Percentiles rank a stretch among this genome's conserved stretches.
Evolutionary conservation across 2,329 filamentous ascomycete genomes (phyloP).

Genomic region (Cladosporium sp.): DNA sequence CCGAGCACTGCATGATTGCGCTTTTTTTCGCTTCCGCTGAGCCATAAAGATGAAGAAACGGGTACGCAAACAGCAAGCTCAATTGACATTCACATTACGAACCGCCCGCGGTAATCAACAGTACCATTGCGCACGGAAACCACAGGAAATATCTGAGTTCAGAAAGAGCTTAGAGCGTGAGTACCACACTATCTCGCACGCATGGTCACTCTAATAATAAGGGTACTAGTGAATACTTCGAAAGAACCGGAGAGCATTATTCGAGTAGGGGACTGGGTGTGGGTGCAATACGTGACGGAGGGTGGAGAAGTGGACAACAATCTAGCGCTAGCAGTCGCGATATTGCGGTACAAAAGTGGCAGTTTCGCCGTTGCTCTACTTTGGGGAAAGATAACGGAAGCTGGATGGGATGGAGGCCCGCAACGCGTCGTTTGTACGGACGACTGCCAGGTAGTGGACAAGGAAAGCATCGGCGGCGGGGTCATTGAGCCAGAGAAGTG

Average conservation of each 20-base stretch:
- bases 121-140: conserved; percentile 5
- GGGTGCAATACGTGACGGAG: conserved; percentile 6
- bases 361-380: conserved; percentile 3
- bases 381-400: conserved; percentile 4
- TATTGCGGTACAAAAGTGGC: conserved; percentile 2
- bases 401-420: conserved; percentile 3
- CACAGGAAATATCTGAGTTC: conserved; percentile 1
- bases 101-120: conserved; percentile 4
- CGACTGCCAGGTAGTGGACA: conserved; percentile 8
- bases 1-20: neutral
- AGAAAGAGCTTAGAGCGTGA: conserved; percentile 2
- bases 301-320: conserved; percentile 5
- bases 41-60: conserved; percentile 4
- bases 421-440: conserved; percentile 7
- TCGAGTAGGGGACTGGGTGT: conserved; percentile 7
- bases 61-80: neutral
- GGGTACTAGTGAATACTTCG: conserved; percentile 1
- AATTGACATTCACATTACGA: conserved; percentile 5
- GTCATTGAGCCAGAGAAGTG: conserved; percentile 7
- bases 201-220: conserved; percentile 1
- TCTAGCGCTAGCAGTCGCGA: conserved; percentile 5
- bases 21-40: neutral
- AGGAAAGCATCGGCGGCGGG: conserved; percentile 3
- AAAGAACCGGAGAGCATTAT: conserved; percentile 6
- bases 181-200: conserved; percentile 2